These are phyloP conservation scores for Phaeosphaeria sp. DNA, from an alignment of 2,329 filamentous ascomycete species.

Conservation along the genomic window DNA sequence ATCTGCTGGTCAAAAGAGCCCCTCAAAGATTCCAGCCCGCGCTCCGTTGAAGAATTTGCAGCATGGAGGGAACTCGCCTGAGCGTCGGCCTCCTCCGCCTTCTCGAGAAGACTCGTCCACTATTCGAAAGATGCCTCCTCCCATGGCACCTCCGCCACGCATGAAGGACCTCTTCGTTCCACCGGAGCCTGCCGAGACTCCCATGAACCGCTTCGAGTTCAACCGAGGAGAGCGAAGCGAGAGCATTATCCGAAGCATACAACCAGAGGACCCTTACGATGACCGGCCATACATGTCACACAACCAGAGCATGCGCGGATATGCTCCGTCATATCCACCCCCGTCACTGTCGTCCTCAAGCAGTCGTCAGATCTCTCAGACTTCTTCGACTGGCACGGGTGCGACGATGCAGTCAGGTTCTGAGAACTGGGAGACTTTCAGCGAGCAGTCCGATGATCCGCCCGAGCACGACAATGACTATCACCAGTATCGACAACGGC, in stretches of 20 bases:
- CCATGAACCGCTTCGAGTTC: conserved; percentile 45
- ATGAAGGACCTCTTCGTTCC: conserved; percentile 82
- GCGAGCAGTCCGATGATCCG: conserved; percentile 78
- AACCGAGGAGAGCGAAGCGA: conserved; percentile 58
- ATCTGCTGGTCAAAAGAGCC: conserved; percentile 56
- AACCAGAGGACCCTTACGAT: conserved; percentile 86
- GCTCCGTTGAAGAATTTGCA: conserved; percentile 73
- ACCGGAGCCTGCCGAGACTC: conserved; percentile 56
- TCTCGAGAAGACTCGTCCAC: conserved; percentile 38
- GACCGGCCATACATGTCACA: conserved; percentile 52
- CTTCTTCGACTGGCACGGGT: conserved; percentile 60
- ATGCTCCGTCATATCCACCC: conserved; percentile 32
- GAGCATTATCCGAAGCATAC: conserved; percentile 66
- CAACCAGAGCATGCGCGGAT: conserved; percentile 37
- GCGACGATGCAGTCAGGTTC: conserved; percentile 78
- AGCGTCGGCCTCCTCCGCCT: conserved; percentile 59
- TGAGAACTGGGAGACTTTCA: conserved; percentile 98
- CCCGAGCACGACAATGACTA: conserved; percentile 72
- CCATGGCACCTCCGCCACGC: conserved; percentile 75
- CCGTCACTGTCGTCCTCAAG: conserved; percentile 35
- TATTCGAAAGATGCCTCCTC: conserved; percentile 51
- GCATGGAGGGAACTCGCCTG: conserved; percentile 80
- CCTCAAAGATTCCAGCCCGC: conserved; percentile 73
- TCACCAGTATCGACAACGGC: conserved; percentile 78
- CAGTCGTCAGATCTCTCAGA: conserved; percentile 72